Evolutionary conservation across 331 rosid genomes (phyloP), one percentile per base, ranked within the genome.

Genomic region (Cydonia oblonga): DNA sequence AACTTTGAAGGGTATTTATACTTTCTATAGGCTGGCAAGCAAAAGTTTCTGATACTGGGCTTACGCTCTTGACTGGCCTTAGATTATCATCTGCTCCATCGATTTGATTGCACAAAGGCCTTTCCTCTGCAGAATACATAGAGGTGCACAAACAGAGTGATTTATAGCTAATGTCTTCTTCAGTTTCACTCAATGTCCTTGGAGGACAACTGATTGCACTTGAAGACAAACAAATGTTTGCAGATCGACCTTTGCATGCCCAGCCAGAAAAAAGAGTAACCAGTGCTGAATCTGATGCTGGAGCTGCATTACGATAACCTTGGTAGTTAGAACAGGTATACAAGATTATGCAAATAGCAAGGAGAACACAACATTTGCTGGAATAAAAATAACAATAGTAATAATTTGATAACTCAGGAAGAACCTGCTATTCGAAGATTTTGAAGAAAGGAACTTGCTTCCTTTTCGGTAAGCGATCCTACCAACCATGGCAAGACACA

Each of bases 231-330:
- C 96, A 93, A 51, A 86, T 76, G 61, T 89, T 90, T 40, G 85
- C 86, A 38, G 93, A 66, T 70, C 24, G 76, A 60, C 82, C 98
- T 84, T 89, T 89, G 90, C 98, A 90, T 76, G 97, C 92, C 98
- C 98, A 93, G 66, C 98, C 97, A 75, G 85, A 82, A 70, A 93
- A 90, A 72, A 93, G 97, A 24, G 96, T 87, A 78, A 90, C 90
- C 80, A 93, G 68, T 76, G 98, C 98, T 68, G 85, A 82, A 86
- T 93, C 98, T 28, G 88, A 29, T 70, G 83, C 82, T 59, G 98
- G 98, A 82, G 97, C 98, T 93, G 89, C 83, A 84, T 71, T 70
- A 56, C 79, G 38, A 67, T 56, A 78, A 68, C 61, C 66, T 30
- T 67, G 71, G 81, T 82, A 86, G 78, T 72, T 46, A 78, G 80